Conservation (phyloP, 768 basidiomycete species). For the Chalciporus sphaerocephalus region DNA sequence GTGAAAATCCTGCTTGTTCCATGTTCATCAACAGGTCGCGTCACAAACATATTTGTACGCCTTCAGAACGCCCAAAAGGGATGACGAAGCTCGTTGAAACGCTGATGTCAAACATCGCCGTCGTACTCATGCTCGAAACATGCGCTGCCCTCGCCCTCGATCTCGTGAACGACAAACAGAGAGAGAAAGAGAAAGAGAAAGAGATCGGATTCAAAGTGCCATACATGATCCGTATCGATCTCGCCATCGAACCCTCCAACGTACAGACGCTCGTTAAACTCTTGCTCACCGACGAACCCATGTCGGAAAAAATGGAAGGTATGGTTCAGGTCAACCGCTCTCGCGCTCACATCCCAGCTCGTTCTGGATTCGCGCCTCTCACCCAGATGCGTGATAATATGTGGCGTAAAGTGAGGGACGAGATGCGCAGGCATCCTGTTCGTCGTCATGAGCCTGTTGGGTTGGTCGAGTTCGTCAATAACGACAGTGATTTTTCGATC, state of each 20-base stretch:
- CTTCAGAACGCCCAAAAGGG: constrained; percentile 13
- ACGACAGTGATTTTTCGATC: constrained; percentile 13
- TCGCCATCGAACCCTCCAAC: constrained; percentile 14
- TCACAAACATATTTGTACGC: constrained; percentile 11
- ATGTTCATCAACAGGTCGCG: constrained; percentile 5
- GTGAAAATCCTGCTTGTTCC: neutral
- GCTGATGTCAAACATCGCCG: constrained; percentile 4
- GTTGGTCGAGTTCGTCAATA: constrained; percentile 17
- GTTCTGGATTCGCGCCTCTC: constrained; percentile 7
- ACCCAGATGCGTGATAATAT: constrained; percentile 3
- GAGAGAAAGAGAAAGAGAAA: constrained; percentile 4
- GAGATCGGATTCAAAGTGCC: constrained; percentile 13
- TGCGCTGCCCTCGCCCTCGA: constrained; percentile 13
- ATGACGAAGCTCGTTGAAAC: constrained; percentile 13
- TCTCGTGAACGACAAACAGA: constrained; percentile 5
- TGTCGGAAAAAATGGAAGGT: constrained; percentile 5
- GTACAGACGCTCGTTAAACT: constrained; percentile 4
- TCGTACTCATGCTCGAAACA: constrained; percentile 6
- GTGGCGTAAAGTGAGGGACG: constrained; percentile 7
- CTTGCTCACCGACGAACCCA: constrained; percentile 5
- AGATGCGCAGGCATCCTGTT: neutral
- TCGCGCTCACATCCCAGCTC: constrained; percentile 8
- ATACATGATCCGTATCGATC: constrained; percentile 14
- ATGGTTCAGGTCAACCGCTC: constrained; percentile 16
- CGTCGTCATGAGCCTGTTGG: constrained; percentile 6